phyloP scores from a whole-genome alignment of 176 grass and related monocot genomes.

The Chrysopogon serrulatus region DNA sequence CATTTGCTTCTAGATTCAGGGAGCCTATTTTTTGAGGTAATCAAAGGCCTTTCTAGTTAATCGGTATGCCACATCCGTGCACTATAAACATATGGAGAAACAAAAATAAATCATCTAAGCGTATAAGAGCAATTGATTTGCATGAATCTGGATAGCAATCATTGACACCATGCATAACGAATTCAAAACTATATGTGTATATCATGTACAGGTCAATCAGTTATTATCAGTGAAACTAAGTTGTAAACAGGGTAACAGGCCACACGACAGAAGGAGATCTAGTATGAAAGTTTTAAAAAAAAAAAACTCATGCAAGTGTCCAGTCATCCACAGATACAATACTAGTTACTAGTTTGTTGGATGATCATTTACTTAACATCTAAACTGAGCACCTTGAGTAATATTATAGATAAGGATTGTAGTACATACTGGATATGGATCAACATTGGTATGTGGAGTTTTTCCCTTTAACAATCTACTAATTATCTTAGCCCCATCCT shows the following conservation, averaged over 20 bases:
- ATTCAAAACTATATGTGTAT: background rate
- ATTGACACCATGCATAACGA: background rate
- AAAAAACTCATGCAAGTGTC: background rate
- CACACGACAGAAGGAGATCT: background rate
- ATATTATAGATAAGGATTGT: background rate
- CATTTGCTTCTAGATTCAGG: too few relatives aligned
- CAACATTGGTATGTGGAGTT: conserved; percentile 72
- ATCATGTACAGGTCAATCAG: too few relatives aligned
- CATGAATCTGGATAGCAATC: background rate
- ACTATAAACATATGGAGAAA: conserved; percentile 3
- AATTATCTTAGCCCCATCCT: conserved; percentile 79
- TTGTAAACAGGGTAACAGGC: background rate
- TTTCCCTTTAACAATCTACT: conserved; percentile 74
- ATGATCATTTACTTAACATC: background rate
- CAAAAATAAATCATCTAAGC: background rate
- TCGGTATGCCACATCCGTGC: background rate
- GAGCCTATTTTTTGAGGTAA: too few relatives aligned
- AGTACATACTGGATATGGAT: conserved; percentile 81
- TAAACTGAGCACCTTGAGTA: background rate
- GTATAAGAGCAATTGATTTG: background rate
- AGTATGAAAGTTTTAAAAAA: background rate
- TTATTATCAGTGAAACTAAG: too few relatives aligned
- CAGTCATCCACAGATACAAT: background rate
- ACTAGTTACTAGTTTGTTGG: background rate
- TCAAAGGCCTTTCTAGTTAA: too few relatives aligned